Evolutionary conservation across 192 early-diverging fungal species (phyloP).

Genomic region (Linnemannia elongata): DNA sequence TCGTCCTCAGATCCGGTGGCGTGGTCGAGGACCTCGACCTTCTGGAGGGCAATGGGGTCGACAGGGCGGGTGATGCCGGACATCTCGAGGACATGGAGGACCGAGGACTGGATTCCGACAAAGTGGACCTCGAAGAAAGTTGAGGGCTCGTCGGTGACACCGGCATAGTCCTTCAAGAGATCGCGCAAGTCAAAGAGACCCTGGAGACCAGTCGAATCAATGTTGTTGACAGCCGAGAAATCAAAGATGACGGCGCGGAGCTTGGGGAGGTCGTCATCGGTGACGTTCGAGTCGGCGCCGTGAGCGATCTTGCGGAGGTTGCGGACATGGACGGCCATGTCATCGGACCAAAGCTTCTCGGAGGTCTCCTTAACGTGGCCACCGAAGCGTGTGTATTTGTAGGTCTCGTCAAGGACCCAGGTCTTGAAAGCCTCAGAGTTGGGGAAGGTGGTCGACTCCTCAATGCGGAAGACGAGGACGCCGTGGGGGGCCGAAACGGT

Average conservation of each 20-base stretch:
- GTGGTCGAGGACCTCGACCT: conserved; percentile 40
- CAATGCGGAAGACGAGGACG: conserved; percentile 77
- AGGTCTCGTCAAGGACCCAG: conserved; percentile 67
- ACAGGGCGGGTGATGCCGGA: conserved; percentile 53
- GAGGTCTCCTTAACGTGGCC: conserved; percentile 60
- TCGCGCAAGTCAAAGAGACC: conserved; percentile 73
- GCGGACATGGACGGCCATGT: conserved; percentile 51
- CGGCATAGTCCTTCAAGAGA: conserved; percentile 53
- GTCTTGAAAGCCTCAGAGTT: conserved; percentile 64
- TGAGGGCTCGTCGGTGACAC: conserved; percentile 36
- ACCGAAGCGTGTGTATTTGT: conserved; percentile 59
- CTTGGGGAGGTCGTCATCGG: conserved; percentile 61
- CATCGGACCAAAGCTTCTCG: conserved; percentile 74
- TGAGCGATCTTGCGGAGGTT: conserved; percentile 45
- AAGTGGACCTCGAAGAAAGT: conserved; percentile 60
- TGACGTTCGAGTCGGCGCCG: conserved; percentile 32
- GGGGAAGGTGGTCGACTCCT: conserved; percentile 78
- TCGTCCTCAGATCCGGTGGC: not conserved
- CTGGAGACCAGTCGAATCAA: conserved; percentile 88
- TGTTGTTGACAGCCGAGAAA: conserved; percentile 79
- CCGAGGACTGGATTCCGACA: conserved; percentile 52
- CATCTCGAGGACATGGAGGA: conserved; percentile 35
- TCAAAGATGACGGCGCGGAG: conserved; percentile 86
- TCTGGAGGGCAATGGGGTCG: conserved; percentile 33
- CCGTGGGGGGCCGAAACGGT: conserved; percentile 67